Percentiles rank a stretch among this genome's conserved stretches.
Evolutionary conservation across 2,329 filamentous ascomycete species (phyloP).

Genomic region (Cercospora zeina): DNA sequence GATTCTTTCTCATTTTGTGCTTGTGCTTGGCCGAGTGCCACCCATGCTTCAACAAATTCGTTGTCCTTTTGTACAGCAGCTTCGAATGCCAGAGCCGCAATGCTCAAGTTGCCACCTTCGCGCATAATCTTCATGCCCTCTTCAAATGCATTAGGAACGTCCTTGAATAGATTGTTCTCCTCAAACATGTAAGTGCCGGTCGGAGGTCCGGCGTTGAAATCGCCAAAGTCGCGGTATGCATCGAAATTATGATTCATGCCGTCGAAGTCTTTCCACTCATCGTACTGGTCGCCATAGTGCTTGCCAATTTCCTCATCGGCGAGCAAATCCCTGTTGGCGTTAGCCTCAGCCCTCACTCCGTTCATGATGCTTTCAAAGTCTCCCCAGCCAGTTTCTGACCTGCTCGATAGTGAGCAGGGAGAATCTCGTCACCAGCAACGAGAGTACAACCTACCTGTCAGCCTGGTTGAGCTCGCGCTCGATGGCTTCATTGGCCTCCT

Average conservation of each 20-base stretch:
- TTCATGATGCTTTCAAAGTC: conserved; percentile 90
- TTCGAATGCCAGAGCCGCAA: conserved; percentile 93
- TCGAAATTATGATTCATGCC: conserved; percentile 66
- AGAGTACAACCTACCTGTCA: conserved; percentile 68
- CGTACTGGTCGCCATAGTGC: conserved; percentile 72
- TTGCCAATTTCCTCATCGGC: conserved; percentile 62
- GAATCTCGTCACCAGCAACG: not conserved
- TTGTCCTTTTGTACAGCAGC: conserved; percentile 89
- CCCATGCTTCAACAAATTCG: conserved; percentile 88
- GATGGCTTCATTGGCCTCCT: conserved; percentile 70
- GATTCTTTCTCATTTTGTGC: conserved; percentile 99
- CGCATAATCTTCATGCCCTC: conserved; percentile 92
- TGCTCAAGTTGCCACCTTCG: conserved; percentile 87
- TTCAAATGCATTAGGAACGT: conserved; percentile 80
- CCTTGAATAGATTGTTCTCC: conserved; percentile 84
- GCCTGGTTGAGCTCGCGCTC: conserved; percentile 86
- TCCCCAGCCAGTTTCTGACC: conserved; percentile 72
- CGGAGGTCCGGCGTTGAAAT: conserved; percentile 28
- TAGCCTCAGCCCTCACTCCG: conserved; percentile 73
- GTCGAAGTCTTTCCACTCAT: conserved; percentile 79
- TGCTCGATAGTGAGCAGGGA: conserved; percentile 28
- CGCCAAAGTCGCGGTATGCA: conserved; percentile 50
- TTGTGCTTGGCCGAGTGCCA: conserved; percentile 84
- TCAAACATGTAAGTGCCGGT: conserved; percentile 92
- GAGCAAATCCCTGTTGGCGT: conserved; percentile 65